These are phyloP conservation scores for Colletotrichum abscissum DNA, from an alignment of 2,329 filamentous ascomycete genomes.

Conservation along the genomic window DNA sequence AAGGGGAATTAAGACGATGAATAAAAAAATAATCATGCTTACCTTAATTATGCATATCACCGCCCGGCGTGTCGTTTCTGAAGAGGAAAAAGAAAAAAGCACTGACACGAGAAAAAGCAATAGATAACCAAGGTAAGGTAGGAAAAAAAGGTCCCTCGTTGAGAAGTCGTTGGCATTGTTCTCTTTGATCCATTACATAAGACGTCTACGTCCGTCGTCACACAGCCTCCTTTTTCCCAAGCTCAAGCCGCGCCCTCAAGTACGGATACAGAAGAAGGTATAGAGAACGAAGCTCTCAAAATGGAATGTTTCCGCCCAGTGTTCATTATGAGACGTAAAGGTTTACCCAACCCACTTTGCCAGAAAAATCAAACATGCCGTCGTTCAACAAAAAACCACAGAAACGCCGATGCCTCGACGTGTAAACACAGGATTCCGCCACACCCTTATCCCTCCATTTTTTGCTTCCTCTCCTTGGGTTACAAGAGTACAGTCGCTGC, in stretches of 20 bases:
- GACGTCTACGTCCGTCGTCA: background rate
- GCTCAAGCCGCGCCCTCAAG: constrained; percentile 1
- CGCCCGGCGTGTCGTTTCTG: no score
- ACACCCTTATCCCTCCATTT: background rate
- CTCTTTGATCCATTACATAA: constrained; percentile 16
- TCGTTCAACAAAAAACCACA: constrained; percentile 19
- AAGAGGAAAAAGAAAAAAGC: background rate
- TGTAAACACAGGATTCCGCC: background rate
- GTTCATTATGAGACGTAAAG: constrained; percentile 12
- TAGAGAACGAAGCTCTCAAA: background rate
- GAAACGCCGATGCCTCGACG: constrained; percentile 1
- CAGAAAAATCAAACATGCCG: constrained; percentile 17
- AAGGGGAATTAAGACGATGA: background rate
- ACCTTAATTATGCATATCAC: background rate
- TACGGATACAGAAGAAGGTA: background rate
- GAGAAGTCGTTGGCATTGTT: background rate
- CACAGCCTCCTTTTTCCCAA: background rate
- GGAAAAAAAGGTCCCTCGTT: background rate
- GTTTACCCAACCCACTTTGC: background rate
- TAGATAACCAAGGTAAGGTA: background rate
- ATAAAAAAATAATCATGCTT: no score
- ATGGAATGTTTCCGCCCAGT: constrained; percentile 14
- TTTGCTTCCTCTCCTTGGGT: background rate
- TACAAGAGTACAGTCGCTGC: background rate
- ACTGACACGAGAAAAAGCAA: background rate